Conservation (phyloP, 306 rosid species). For the Abrus precatorius region DNA sequence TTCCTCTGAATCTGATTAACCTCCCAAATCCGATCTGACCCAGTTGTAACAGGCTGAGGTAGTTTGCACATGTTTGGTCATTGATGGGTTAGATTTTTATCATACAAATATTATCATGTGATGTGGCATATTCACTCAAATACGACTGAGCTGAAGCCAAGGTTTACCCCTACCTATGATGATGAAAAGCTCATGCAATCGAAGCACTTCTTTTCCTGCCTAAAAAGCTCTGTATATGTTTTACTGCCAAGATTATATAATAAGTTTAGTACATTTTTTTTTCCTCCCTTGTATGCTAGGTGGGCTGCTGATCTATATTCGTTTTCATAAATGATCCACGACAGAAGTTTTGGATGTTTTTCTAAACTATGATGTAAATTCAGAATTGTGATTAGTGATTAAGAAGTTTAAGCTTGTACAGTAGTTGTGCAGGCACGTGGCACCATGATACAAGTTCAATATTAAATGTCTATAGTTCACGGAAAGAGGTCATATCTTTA, state of each 20-base stretch:
- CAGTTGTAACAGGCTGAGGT: background rate
- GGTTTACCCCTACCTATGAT: conserved; percentile 41
- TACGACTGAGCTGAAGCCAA: background rate
- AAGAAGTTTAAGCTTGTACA: background rate
- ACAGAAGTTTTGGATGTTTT: conserved; percentile 35
- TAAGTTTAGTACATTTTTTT: conserved; percentile 29
- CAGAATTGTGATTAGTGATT: background rate
- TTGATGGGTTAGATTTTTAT: conserved; percentile 19
- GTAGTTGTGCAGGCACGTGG: background rate
- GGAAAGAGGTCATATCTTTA: background rate
- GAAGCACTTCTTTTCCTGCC: conserved; percentile 33
- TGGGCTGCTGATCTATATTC: conserved; percentile 30
- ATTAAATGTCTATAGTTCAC: background rate
- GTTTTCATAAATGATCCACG: conserved; percentile 29
- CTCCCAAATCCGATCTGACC: background rate
- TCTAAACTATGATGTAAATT: conserved; percentile 7
- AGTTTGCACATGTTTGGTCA: conserved; percentile 24
- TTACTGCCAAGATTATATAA: conserved; percentile 30
- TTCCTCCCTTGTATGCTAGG: background rate
- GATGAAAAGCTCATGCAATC: conserved; percentile 57
- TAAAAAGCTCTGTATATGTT: conserved; percentile 40
- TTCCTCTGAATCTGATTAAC: conserved; percentile 59
- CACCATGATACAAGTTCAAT: background rate
- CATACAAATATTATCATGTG: conserved; percentile 22
- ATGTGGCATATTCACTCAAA: conserved; percentile 24